Evolutionary conservation across 495 filamentous ascomycete genomes (phyloP).

Genomic region (Friedmanniomyces simplex): DNA sequence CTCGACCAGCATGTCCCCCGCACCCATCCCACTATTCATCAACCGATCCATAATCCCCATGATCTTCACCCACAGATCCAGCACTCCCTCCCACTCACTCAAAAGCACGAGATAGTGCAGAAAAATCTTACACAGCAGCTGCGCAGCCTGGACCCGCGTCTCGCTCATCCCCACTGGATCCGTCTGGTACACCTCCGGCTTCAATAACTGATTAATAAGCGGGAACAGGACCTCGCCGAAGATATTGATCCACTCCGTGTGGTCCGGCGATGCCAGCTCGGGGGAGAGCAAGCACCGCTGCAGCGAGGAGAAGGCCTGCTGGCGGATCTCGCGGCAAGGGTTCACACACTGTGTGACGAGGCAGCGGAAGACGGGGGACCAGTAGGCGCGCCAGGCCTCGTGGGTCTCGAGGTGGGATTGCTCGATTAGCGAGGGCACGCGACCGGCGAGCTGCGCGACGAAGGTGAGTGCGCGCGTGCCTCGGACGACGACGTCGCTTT

Average conservation of each 20-base stretch:
- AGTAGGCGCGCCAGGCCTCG: constrained; percentile 91
- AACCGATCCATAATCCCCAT: constrained; percentile 90
- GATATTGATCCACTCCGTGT: constrained; percentile 87
- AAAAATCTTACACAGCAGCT: constrained; percentile 87
- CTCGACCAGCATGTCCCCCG: constrained; percentile 50
- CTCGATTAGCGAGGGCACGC: constrained; percentile 75
- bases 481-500: constrained; percentile 64
- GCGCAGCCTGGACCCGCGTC: constrained; percentile 85
- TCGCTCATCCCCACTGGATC: constrained; percentile 92
- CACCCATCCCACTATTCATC: constrained; percentile 69
- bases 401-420: constrained; percentile 74
- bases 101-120: constrained; percentile 82
- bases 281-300: constrained; percentile 77
- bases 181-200: constrained; percentile 89
- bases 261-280: constrained; percentile 63
- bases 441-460: constrained; percentile 66
- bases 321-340: constrained; percentile 85
- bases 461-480: constrained; percentile 70
- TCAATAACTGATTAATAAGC: constrained; percentile 77
- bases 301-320: constrained; percentile 75
- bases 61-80: constrained; percentile 86
- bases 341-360: constrained; percentile 86
- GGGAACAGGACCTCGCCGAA: constrained; percentile 94
- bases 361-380: constrained; percentile 86
- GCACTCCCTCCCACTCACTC: constrained; percentile 79